Base-by-base conservation (phyloP, 169 alveolate genomes). In the Plasmodium knowlesi region DNA sequence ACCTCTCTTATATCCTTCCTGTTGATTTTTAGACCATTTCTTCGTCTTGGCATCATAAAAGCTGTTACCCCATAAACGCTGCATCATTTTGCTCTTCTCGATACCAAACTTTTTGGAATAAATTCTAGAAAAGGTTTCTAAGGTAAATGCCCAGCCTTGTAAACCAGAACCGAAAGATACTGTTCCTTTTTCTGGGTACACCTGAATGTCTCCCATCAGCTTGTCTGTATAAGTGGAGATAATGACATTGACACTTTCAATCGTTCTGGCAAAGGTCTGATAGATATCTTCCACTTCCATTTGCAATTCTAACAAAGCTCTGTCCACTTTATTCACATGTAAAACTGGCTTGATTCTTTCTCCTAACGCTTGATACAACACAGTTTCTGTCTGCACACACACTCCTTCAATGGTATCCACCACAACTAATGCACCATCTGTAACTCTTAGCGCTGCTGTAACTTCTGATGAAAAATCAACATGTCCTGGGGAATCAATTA, bases 401-500 rank as follows among this genome's bases (percentile, higher is more conserved):
- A 99, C 99, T 76, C 99, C 99, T 96, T 99, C 99, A 70, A 99
- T 99, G 76, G 99, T 98, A 97, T 99, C 99, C 34, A 99, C 99
- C 94, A 99, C 99, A 79, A 99, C 99, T 89, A 99, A 97, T 39
- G 99, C 99, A 94, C 99, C 99, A 95, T 99, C 99, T 41, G 99
- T 99, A 82, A 99, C 99, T 96, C 99, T 98, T 80, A 99, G 98
- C 41, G 99, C 99, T 34, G 99, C 99, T 8, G 99, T 99, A 72
- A 99, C 99, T 96, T 99, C 99, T 10, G 99, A 98, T 32, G 99
- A 98, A 98, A 99, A 99, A 97, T 99, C 99, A 83, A 99, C 99
- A 98, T 99, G 99, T 41, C 99, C 99, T 67, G 99, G 99, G 10
- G 99, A 99, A 94, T 99, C 99, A 96, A 99, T 99, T 92, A 99